Evolutionary conservation across 441 rosid genomes (phyloP).

Genomic region (Jatropha multifida): DNA sequence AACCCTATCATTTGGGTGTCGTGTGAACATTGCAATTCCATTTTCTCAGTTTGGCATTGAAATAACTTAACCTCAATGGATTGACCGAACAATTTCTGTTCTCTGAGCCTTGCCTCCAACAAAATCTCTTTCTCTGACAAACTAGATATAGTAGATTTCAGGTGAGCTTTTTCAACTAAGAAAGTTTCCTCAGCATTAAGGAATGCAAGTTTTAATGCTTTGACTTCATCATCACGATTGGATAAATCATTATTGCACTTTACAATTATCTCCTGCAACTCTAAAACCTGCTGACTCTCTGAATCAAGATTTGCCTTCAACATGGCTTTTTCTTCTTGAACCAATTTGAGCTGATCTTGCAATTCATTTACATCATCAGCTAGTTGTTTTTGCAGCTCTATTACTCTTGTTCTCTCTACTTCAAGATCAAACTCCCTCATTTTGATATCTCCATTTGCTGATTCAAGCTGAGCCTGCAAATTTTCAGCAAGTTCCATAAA

Average conservation of each 20-base stretch:
- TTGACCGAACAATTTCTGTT: slow-evolving; percentile 34
- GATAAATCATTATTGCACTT: slow-evolving; percentile 27
- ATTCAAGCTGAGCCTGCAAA: slow-evolving; percentile 50
- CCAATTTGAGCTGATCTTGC: slow-evolving; percentile 25
- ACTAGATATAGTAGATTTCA: slow-evolving; percentile 36
- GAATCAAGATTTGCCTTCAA: slow-evolving; percentile 31
- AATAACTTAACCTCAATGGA: slow-evolving; percentile 38
- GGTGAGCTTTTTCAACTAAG: slow-evolving; percentile 41
- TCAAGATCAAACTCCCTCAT: slow-evolving; percentile 41
- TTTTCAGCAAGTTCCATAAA: slow-evolving; percentile 25
- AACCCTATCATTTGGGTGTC: slow-evolving; percentile 27
- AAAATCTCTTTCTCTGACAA: slow-evolving; percentile 38
- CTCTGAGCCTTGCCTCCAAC: slow-evolving; percentile 42
- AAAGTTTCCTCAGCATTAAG: slow-evolving; percentile 39
- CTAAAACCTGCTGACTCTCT: slow-evolving; percentile 35
- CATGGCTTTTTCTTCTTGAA: slow-evolving; percentile 28
- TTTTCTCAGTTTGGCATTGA: slow-evolving; percentile 40
- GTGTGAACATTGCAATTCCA: slow-evolving; percentile 32
- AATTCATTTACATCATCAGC: slow-evolving; percentile 26
- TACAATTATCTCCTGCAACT: slow-evolving; percentile 36
- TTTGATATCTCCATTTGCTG: slow-evolving; percentile 35
- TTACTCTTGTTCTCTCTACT: slow-evolving; percentile 36
- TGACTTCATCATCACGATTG: slow-evolving; percentile 32
- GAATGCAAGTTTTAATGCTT: slow-evolving; percentile 31
- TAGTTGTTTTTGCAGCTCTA: slow-evolving; percentile 43